phyloP scores from a whole-genome alignment of 2,329 filamentous ascomycete species.

The Ploettnerulaceae sp. region DNA sequence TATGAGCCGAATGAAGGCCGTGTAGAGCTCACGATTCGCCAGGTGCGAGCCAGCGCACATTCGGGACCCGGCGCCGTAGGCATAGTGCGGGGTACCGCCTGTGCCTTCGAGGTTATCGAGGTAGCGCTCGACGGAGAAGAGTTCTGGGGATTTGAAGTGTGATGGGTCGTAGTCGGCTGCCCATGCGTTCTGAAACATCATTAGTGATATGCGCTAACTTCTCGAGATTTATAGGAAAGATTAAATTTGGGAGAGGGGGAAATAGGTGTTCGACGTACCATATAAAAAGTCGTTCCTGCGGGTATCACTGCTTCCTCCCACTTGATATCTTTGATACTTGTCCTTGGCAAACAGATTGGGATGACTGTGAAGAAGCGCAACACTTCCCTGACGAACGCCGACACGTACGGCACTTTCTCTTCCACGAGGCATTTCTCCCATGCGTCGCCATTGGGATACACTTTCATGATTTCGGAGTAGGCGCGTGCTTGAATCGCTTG shows the following conservation, averaged over 20 bases:
- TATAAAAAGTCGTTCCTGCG: constrained; percentile 72
- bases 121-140: constrained; percentile 68
- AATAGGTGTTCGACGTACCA: constrained; percentile 43
- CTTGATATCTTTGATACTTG: constrained; percentile 65
- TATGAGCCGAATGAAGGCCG: constrained; percentile 54
- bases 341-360: constrained; percentile 70
- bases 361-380: constrained; percentile 77
- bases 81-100: constrained; percentile 58
- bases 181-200: constrained; percentile 69
- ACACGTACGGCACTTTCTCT: constrained; percentile 73
- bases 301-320: constrained; percentile 66
- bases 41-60: constrained; percentile 62
- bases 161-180: constrained; percentile 66
- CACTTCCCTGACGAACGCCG: constrained; percentile 72
- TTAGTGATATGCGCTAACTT: too few relatives aligned
- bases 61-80: constrained; percentile 56
- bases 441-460: constrained; percentile 69
- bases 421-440: constrained; percentile 69
- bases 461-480: constrained; percentile 63
- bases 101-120: constrained; percentile 46
- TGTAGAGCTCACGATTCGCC: constrained; percentile 59
- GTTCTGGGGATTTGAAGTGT: constrained; percentile 59
- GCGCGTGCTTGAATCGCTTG: constrained; percentile 67
- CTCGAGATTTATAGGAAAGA: too few relatives aligned
- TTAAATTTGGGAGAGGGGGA: constrained; percentile 2